Percentiles rank a stretch among this genome's conserved stretches.
Evolutionary conservation across 805 yeast species (phyloP).

Genomic region (Cyberlindnera samutprakarnensis): DNA sequence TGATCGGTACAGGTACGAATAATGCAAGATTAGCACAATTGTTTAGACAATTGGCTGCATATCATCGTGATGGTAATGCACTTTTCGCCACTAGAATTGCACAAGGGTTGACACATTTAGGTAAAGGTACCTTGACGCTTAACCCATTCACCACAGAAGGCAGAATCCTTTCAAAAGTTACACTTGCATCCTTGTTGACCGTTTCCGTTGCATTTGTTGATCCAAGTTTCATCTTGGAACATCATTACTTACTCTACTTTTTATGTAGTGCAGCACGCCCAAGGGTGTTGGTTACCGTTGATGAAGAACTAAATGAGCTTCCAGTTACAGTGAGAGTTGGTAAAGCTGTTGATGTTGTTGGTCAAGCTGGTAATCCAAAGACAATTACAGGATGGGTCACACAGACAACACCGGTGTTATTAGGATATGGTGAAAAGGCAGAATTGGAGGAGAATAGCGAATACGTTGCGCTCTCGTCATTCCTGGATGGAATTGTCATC

Average conservation of each 20-base stretch:
- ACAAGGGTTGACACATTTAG: slow-evolving; percentile 90
- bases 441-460: slow-evolving; percentile 89
- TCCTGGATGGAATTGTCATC: slow-evolving; percentile 90
- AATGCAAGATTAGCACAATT: slow-evolving; percentile 97
- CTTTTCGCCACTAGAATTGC: slow-evolving; percentile 90
- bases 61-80: slow-evolving; percentile 87
- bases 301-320: slow-evolving; percentile 70
- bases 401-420: slow-evolving; percentile 91
- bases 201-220: slow-evolving; percentile 78
- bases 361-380: slow-evolving; percentile 98
- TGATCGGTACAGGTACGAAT: slow-evolving; percentile 98
- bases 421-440: slow-evolving; percentile 93
- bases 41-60: slow-evolving; percentile 88
- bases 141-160: slow-evolving; percentile 89
- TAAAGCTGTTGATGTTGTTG: slow-evolving; percentile 97
- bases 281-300: slow-evolving; percentile 86
- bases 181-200: slow-evolving; percentile 84
- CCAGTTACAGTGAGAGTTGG: slow-evolving; percentile 98
- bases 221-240: slow-evolving; percentile 75
- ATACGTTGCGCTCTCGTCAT: slow-evolving; percentile 71
- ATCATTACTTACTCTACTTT: slow-evolving; percentile 80
- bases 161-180: slow-evolving; percentile 76
- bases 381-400: slow-evolving; percentile 99
- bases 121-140: slow-evolving; percentile 90
- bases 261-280: slow-evolving; percentile 88